Base-by-base conservation (phyloP, 2,329 filamentous ascomycete species). In the Epichloe baconii region DNA sequence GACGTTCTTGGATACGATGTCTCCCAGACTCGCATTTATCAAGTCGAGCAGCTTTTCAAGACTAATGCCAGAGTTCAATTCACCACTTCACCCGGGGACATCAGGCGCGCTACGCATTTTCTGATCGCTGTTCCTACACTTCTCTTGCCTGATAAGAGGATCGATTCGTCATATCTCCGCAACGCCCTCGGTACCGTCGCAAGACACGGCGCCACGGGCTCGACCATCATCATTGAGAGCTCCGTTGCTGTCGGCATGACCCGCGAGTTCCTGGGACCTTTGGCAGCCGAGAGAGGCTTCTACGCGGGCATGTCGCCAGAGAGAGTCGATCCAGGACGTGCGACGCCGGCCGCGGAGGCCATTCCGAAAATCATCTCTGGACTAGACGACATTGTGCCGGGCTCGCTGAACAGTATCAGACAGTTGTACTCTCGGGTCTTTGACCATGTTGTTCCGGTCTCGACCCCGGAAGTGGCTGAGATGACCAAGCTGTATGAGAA, bases 401-500 rank as follows among this genome's bases (percentile, higher is more conserved):
- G 68, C 11, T 76, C 75, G 0, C 62, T 76, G 2, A 58, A 67
- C 8, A 62, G 66, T 36, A 76, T 79, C 49, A 53, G 59, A 6
- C 56, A 60, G 6, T 59, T 78, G 4, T 79, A 79, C 58, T 63
- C 64, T 2, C 58, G 61, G n/a, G 72, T 70, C 1, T 78, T 77
- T 54, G 65, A 75, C 47, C 59, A 62, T 0, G 64, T 78, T 5
- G 65, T 78, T 6, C 66, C 71, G 0, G 75, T 78, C 34, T 74
- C 72, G 11, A 63, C 61, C 34, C 75, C 76, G 1, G 76, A 79
- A 56, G 74, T 77, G 1, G 76, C 76, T 1, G 76, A 79, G 60
- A 78, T 79, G 73, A 75, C 71, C 54, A 79, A 79, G 62, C 63
- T 79, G 12, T 79, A 77, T 57, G 76, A 79, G 53, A 79, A 79